Evolutionary conservation across 768 basidiomycete species (phyloP).

Genomic region (Dentipellis sp.): DNA sequence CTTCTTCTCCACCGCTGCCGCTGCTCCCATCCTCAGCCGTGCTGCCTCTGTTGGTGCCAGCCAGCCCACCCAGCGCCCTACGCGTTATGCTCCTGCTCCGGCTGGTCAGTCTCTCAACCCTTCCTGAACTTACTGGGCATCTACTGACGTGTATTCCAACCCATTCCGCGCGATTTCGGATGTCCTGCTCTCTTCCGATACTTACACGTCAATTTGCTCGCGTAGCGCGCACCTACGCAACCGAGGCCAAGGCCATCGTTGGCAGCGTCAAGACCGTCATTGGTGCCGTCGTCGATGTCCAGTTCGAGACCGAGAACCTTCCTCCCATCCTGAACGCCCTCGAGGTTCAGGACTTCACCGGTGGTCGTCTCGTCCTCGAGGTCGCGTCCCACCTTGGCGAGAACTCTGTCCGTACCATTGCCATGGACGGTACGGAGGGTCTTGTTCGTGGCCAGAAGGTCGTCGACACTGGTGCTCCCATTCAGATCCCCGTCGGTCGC

Average conservation of each 20-base stretch:
- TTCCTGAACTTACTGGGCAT: not conserved
- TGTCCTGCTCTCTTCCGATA: constrained; percentile 14
- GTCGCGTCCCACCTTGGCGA: constrained; percentile 98
- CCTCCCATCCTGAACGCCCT: constrained; percentile 98
- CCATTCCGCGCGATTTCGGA: constrained; percentile 5
- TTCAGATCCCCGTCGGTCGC: constrained; percentile 91
- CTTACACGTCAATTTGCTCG: constrained; percentile 18
- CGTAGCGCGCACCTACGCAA: constrained; percentile 83
- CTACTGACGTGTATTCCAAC: not conserved
- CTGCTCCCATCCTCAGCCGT: constrained; percentile 44
- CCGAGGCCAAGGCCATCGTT: constrained; percentile 64
- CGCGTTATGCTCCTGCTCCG: constrained; percentile 40
- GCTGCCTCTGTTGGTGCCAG: constrained; percentile 33
- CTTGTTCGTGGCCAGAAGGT: constrained; percentile 98
- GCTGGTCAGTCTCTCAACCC: constrained; percentile 36
- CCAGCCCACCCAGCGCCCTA: constrained; percentile 32
- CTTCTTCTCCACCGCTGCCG: constrained; percentile 66
- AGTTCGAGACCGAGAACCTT: constrained; percentile 91
- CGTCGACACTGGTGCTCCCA: constrained; percentile 93
- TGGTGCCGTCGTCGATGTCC: constrained; percentile 99
- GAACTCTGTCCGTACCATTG: constrained; percentile 99
- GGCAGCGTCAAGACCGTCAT: constrained; percentile 97
- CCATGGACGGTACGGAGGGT: constrained; percentile 99
- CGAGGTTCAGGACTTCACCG: constrained; percentile 90
- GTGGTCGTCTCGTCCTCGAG: constrained; percentile 97